Conservation (phyloP, 257 asterid species). For the Marsdenia floribunda region DNA sequence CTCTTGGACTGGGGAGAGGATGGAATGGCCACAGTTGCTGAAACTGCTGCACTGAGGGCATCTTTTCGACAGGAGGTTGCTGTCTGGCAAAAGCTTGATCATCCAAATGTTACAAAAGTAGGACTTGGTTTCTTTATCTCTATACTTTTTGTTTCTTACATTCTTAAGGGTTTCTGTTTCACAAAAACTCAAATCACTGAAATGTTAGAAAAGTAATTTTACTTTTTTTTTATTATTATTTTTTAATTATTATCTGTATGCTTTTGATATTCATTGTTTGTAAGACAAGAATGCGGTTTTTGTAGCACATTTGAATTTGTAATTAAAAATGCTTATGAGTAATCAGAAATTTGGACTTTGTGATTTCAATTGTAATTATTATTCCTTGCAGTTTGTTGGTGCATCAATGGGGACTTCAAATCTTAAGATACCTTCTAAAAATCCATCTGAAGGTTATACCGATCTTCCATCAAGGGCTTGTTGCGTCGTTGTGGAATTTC, state of each 20-base stretch:
- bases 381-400: slow-evolving; percentile 58
- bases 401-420: slow-evolving; percentile 98
- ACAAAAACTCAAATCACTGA: neutral
- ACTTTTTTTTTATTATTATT: too few species aligned
- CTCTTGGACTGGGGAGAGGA: slow-evolving; percentile 75
- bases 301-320: neutral
- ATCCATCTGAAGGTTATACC: slow-evolving; percentile 65
- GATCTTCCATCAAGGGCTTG: slow-evolving; percentile 84
- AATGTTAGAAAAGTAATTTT: too few species aligned
- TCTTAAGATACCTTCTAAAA: slow-evolving; percentile 79
- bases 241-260: too few species aligned
- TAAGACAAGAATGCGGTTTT: too few species aligned
- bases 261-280: too few species aligned
- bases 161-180: neutral
- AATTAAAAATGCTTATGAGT: neutral
- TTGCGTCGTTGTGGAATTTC: slow-evolving; percentile 86
- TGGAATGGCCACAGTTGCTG: slow-evolving; percentile 53
- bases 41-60: slow-evolving; percentile 45
- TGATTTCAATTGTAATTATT: neutral
- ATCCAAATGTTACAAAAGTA: slow-evolving; percentile 43
- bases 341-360: neutral
- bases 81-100: slow-evolving; percentile 71
- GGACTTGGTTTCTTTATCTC: neutral
- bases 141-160: neutral
- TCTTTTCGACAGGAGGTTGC: slow-evolving; percentile 62